phyloP scores from a whole-genome alignment of 768 basidiomycete genomes.

The Pholiota microspora region DNA sequence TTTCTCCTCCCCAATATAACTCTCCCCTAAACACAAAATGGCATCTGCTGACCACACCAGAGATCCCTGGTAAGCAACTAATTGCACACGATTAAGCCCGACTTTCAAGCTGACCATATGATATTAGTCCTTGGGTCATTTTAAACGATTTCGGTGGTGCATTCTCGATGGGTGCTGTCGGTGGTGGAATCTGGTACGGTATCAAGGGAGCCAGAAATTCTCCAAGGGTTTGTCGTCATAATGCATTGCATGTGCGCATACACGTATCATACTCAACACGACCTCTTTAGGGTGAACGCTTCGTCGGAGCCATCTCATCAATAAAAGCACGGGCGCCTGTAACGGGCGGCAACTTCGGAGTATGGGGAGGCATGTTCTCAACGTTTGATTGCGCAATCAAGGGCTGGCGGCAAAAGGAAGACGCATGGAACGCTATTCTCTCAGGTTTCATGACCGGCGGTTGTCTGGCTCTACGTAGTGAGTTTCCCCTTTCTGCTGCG shows the following conservation, averaged over 20 bases:
- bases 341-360: conserved; percentile 94
- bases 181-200: conserved; percentile 98
- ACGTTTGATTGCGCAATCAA: conserved; percentile 99
- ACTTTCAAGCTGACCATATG: conserved; percentile 2
- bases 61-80: conserved; percentile 24
- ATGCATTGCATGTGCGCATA: not conserved
- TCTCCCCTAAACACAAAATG: conserved; percentile 14
- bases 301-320: conserved; percentile 90
- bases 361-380: conserved; percentile 98
- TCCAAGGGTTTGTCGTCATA: conserved; percentile 64
- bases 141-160: conserved; percentile 98
- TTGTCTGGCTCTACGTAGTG: conserved; percentile 90
- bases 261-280: conserved; percentile 13
- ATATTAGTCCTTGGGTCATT: conserved; percentile 90
- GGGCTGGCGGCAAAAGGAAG: conserved; percentile 94
- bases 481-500: conserved; percentile 36
- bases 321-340: conserved; percentile 99
- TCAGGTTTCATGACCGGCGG: conserved; percentile 99
- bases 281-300: conserved; percentile 76
- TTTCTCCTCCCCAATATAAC: conserved; percentile 1
- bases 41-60: conserved; percentile 26
- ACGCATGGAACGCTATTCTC: conserved; percentile 98
- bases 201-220: conserved; percentile 98
- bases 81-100: not conserved
- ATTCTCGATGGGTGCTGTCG: conserved; percentile 96